Percentiles rank a stretch among this genome's conserved stretches.
Evolutionary conservation across 495 filamentous ascomycete species (phyloP).

Genomic region (Annulohypoxylon stygium): DNA sequence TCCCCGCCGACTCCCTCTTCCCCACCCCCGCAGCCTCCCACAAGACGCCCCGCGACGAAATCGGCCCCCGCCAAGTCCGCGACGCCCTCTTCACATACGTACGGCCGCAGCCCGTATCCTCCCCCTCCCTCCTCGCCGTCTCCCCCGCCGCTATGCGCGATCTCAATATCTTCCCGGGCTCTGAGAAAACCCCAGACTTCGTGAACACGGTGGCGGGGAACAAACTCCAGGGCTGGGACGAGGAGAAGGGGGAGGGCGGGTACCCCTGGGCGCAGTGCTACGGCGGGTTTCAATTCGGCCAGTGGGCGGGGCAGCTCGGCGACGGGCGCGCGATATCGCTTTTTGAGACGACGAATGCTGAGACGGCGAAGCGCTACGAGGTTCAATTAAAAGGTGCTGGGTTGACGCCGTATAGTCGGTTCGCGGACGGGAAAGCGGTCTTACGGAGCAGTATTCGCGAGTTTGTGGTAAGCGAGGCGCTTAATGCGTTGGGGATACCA

Average conservation of each 20-base stretch:
- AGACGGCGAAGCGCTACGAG: constrained; percentile 80
- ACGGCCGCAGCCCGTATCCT: constrained; percentile 75
- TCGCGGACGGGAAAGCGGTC: constrained; percentile 97
- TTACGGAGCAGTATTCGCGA: constrained; percentile 91
- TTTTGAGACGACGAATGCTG: constrained; percentile 87
- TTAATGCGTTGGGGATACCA: constrained; percentile 87
- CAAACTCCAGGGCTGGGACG: constrained; percentile 73
- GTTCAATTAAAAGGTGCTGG: constrained; percentile 95
- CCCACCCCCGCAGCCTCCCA: constrained; percentile 85
- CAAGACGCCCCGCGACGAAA: constrained; percentile 77
- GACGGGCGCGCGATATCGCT: constrained; percentile 95
- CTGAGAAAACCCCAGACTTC: constrained; percentile 80
- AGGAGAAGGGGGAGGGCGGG: constrained; percentile 70
- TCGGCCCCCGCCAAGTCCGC: constrained; percentile 87
- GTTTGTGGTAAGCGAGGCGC: constrained; percentile 88
- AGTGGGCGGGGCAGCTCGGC: constrained; percentile 96
- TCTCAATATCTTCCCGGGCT: constrained; percentile 75
- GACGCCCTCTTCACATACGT: constrained; percentile 92
- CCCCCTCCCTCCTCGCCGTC: constrained; percentile 82
- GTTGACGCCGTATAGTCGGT: constrained; percentile 91
- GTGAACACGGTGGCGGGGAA: constrained; percentile 82
- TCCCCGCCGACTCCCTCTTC: constrained; percentile 83
- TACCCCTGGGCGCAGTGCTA: constrained; percentile 99
- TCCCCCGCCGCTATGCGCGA: constrained; percentile 82
- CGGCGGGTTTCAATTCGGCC: constrained; percentile 87